A percentile compares a stretch with the other conserved stretches of the same genome.
Evolutionary conservation across 495 filamentous ascomycete species (phyloP).

Genomic region (Penicillium manginii): DNA sequence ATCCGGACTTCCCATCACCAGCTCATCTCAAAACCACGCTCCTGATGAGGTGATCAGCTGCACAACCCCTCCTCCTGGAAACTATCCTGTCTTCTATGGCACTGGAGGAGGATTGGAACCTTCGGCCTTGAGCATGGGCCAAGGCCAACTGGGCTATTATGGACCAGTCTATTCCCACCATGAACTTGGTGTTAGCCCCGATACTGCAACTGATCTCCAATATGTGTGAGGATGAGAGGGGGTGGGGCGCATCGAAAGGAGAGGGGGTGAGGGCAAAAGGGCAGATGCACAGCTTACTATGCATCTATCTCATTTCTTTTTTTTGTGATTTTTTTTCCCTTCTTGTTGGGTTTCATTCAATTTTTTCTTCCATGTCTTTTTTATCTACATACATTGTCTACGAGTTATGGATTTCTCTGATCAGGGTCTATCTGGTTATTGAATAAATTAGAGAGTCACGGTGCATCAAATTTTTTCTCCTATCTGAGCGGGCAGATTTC

Average conservation of each 20-base stretch:
- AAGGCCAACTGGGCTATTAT: slow-evolving; percentile 21
- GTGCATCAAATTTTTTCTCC: slow-evolving; percentile 13
- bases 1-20: not conserved
- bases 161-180: slow-evolving; percentile 11
- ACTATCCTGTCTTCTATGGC: slow-evolving; percentile 30
- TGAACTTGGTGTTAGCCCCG: slow-evolving; percentile 21
- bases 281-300: slow-evolving; percentile 9
- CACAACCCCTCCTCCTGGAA: slow-evolving; percentile 25
- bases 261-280: slow-evolving; percentile 3
- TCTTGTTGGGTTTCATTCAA: too few relatives aligned
- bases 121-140: slow-evolving; percentile 23
- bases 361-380: slow-evolving; percentile 5
- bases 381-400: slow-evolving; percentile 7
- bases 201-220: slow-evolving; percentile 26
- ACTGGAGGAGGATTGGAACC: slow-evolving; percentile 23
- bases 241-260: slow-evolving; percentile 9
- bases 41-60: slow-evolving; percentile 28
- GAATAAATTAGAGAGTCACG: slow-evolving; percentile 20
- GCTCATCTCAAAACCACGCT: slow-evolving; percentile 23
- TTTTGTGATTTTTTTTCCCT: not conserved
- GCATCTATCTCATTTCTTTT: slow-evolving; percentile 7
- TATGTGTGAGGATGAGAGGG: slow-evolving; percentile 18
- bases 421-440: slow-evolving; percentile 5
- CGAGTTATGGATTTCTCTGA: not conserved
- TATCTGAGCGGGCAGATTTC: not conserved